Percentiles rank a stretch among this genome's conserved stretches.
These are phyloP conservation scores for Conoideocrella luteorostrata DNA, from an alignment of 2,329 filamentous ascomycete genomes.

Conservation along the genomic window DNA sequence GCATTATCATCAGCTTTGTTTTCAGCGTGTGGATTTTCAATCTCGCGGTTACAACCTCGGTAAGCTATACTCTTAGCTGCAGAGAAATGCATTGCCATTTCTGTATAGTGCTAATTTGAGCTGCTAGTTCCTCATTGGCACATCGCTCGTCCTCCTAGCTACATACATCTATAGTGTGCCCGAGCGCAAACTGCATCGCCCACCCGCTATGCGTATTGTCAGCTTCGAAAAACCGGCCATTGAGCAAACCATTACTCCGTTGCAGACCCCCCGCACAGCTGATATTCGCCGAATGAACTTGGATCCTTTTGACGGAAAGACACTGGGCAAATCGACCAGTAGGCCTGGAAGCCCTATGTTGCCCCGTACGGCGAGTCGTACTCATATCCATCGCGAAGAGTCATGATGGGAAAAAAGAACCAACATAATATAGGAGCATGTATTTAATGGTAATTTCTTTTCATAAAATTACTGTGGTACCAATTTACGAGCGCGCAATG, in stretches of 20 bases:
- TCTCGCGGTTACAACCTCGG: conserved; percentile 64
- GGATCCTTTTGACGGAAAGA: conserved; percentile 35
- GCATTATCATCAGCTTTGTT: conserved; percentile 79
- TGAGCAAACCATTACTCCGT: conserved; percentile 38
- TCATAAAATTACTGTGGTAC: too few relatives aligned
- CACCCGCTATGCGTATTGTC: conserved; percentile 62
- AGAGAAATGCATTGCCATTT: not conserved
- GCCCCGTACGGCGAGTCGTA: conserved; percentile 30
- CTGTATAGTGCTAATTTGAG: not conserved
- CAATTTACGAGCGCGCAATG: not conserved
- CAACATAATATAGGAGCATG: not conserved
- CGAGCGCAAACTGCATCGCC: conserved; percentile 48
- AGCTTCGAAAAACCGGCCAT: conserved; percentile 70
- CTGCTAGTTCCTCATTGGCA: conserved; percentile 74
- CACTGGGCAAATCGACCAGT: conserved; percentile 36
- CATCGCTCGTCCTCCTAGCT: conserved; percentile 68
- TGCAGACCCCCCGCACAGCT: conserved; percentile 22
- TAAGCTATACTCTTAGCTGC: conserved; percentile 36
- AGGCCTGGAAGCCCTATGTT: conserved; percentile 42
- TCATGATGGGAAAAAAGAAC: not conserved
- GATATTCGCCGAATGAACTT: conserved; percentile 28
- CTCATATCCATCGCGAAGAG: conserved; percentile 32
- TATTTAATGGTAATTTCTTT: not conserved
- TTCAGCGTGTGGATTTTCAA: conserved; percentile 83
- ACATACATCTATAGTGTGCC: conserved; percentile 79